Percentiles rank a stretch among this genome's conserved stretches.
Evolutionary conservation across 192 early-diverging fungal genomes (phyloP).

Genomic region (Lobosporangium transversale): DNA sequence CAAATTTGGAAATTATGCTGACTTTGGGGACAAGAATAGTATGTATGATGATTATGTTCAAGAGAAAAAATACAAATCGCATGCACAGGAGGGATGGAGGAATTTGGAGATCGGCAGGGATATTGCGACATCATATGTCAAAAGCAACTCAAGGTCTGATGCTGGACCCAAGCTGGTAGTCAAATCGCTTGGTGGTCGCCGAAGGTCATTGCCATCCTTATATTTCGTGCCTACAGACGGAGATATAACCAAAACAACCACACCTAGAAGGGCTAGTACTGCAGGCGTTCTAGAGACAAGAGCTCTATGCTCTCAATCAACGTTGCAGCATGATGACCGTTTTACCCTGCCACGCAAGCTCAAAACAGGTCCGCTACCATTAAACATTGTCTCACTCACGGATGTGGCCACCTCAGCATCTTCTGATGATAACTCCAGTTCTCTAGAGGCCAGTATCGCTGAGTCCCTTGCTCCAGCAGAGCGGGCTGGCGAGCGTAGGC

Average conservation of each 20-base stretch:
- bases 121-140: conserved; percentile 6
- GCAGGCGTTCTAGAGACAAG: background rate
- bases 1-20: conserved; percentile 4
- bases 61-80: conserved; percentile 32
- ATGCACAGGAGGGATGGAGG: conserved; percentile 42
- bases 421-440: conserved; percentile 15
- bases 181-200: too few relatives aligned
- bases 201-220: conserved; percentile 7
- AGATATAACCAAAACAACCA: background rate
- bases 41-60: conserved; percentile 15
- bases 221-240: too few relatives aligned
- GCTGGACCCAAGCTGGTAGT: background rate
- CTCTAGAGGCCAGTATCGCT: conserved; percentile 25
- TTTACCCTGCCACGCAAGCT: conserved; percentile 46
- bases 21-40: conserved; percentile 33
- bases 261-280: conserved; percentile 11
- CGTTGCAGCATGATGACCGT: conserved; percentile 22
- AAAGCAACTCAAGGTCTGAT: background rate
- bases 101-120: conserved; percentile 19
- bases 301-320: conserved; percentile 6
- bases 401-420: conserved; percentile 23
- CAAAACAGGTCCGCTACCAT: conserved; percentile 8
- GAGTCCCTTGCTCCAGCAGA: conserved; percentile 36
- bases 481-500: conserved; percentile 40
- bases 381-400: background rate